Evolutionary conservation across 805 yeast genomes (phyloP).

Genomic region (Zygotorulaspora chibaensis): DNA sequence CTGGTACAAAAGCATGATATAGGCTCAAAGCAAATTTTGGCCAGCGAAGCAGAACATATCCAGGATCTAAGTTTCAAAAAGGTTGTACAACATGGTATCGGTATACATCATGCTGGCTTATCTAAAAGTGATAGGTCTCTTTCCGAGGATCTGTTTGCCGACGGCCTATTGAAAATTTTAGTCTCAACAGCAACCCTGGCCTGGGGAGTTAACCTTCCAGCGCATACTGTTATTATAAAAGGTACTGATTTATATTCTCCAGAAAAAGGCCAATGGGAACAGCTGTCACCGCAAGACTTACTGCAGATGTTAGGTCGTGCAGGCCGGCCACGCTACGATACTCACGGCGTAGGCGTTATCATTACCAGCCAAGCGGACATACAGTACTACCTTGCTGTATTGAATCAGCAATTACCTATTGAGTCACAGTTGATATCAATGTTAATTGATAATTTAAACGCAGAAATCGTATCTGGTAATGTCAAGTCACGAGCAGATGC

Average conservation of each 20-base stretch:
- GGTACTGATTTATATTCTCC: conserved; percentile 95
- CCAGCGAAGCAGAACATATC: conserved; percentile 56
- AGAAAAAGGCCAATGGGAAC: conserved; percentile 82
- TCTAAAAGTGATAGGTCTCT: conserved; percentile 65
- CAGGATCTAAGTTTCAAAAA: conserved; percentile 52
- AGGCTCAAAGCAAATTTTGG: conserved; percentile 60
- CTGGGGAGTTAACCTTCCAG: conserved; percentile 96
- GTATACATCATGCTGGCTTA: conserved; percentile 90
- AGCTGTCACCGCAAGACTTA: conserved; percentile 90
- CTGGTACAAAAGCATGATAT: conserved; percentile 43
- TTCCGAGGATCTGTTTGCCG: conserved; percentile 84
- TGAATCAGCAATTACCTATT: conserved; percentile 87
- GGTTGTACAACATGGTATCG: conserved; percentile 68
- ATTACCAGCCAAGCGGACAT: conserved; percentile 83
- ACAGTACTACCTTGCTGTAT: conserved; percentile 82
- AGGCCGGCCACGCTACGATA: conserved; percentile 92
- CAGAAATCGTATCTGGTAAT: conserved; percentile 77
- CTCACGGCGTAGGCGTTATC: conserved; percentile 88
- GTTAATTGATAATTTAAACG: conserved; percentile 73
- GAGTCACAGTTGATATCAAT: conserved; percentile 78
- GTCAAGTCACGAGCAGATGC: conserved; percentile 60
- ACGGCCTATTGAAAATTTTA: conserved; percentile 75
- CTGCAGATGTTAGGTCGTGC: conserved; percentile 98
- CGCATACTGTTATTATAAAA: conserved; percentile 87
- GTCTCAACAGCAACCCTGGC: conserved; percentile 93